Conservation (phyloP, 805 yeast species). For the Isabelozyma heimii region DNA sequence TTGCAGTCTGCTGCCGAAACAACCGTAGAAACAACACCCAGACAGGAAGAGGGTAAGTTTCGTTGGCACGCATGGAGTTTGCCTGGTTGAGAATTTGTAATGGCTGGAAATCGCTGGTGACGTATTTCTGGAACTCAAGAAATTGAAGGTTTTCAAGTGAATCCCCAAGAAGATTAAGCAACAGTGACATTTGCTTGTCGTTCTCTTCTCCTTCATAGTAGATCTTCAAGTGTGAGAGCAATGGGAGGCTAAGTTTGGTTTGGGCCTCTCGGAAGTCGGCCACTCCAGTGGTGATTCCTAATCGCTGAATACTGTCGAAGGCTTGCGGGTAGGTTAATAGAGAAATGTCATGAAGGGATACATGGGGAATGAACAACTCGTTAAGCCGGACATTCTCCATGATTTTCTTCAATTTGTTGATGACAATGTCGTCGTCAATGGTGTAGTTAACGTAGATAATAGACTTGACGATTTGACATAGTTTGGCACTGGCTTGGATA, state of each 20-base stretch:
- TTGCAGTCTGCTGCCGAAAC: neutral
- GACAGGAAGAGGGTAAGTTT: slow-evolving; percentile 6
- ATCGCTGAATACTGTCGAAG: neutral
- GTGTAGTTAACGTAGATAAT: neutral
- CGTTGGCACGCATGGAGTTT: slow-evolving; percentile 1
- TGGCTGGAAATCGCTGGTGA: slow-evolving; percentile 8
- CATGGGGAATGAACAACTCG: neutral
- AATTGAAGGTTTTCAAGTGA: slow-evolving; percentile 6
- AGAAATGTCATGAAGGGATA: neutral
- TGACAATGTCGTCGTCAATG: neutral
- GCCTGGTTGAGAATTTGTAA: slow-evolving; percentile 14
- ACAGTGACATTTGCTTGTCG: slow-evolving; percentile 1
- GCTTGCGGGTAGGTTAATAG: neutral
- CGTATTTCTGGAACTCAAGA: slow-evolving; percentile 14
- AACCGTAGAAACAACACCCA: slow-evolving; percentile 20
- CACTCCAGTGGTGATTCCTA: neutral
- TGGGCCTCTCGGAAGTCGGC: neutral
- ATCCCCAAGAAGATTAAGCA: slow-evolving; percentile 6
- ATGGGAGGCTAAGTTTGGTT: neutral
- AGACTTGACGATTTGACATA: slow-evolving; percentile 9
- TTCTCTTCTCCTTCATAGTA: slow-evolving; percentile 7
- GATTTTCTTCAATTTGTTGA: neutral
- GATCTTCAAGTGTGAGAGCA: slow-evolving; percentile 7
- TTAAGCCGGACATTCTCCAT: neutral
- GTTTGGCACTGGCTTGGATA: slow-evolving; percentile 6